These are phyloP conservation scores for Glycine latifolia DNA, from an alignment of 306 rosid genomes.

Conservation along the genomic window DNA sequence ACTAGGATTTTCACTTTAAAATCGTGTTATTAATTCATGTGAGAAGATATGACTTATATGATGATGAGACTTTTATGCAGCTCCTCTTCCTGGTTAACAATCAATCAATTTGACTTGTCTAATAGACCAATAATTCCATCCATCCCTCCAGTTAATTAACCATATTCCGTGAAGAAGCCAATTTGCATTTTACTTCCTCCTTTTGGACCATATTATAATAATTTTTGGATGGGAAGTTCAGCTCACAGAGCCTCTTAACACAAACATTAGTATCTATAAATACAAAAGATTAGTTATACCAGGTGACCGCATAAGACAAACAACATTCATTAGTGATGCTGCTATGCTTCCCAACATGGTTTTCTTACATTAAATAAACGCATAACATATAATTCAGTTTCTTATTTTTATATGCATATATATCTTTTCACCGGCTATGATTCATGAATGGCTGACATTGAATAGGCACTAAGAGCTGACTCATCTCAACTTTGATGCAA, in stretches of 20 bases:
- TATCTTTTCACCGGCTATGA: slow-evolving; percentile 22
- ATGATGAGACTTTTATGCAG: slow-evolving; percentile 40
- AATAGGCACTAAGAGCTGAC: slow-evolving; percentile 47
- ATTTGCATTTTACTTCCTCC: slow-evolving; percentile 48
- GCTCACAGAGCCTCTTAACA: not conserved
- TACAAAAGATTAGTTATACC: slow-evolving; percentile 39
- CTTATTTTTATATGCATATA: not conserved
- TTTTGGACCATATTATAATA: slow-evolving; percentile 38
- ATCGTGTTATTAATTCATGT: slow-evolving; percentile 31
- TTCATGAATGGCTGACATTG: slow-evolving; percentile 49
- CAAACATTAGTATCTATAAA: slow-evolving; percentile 13
- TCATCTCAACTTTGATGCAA: slow-evolving; percentile 35
- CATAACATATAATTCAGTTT: slow-evolving; percentile 33
- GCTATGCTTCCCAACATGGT: slow-evolving; percentile 69
- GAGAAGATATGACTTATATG: slow-evolving; percentile 31
- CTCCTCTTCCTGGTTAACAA: slow-evolving; percentile 19
- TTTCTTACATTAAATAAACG: slow-evolving; percentile 52
- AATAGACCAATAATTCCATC: slow-evolving; percentile 35
- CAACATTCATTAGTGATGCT: slow-evolving; percentile 54
- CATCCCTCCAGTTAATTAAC: slow-evolving; percentile 21
- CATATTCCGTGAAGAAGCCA: slow-evolving; percentile 45
- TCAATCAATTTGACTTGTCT: slow-evolving; percentile 49
- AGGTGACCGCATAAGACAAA: slow-evolving; percentile 57
- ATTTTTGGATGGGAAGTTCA: slow-evolving; percentile 20
- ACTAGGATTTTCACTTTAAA: slow-evolving; percentile 28